phyloP scores from a whole-genome alignment of 768 basidiomycete species.

The Exidia glandulosa region DNA sequence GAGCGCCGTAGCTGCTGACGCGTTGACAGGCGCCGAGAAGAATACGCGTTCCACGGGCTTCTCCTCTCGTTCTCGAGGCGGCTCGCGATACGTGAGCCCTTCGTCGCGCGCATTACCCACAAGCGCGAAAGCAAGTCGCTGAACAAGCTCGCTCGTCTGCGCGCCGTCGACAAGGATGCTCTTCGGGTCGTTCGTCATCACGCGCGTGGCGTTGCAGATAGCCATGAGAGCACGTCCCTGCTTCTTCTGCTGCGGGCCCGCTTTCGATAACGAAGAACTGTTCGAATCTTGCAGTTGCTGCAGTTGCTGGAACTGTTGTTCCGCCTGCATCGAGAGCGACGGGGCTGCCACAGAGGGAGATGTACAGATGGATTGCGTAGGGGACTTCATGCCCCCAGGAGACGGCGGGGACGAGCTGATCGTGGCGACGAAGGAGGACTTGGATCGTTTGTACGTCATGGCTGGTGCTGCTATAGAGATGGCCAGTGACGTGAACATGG shows the following conservation, averaged over 20 bases:
- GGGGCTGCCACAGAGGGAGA: slow-evolving; percentile 6
- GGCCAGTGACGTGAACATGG: not conserved
- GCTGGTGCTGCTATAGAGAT: not conserved
- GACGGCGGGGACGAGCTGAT: slow-evolving; percentile 25
- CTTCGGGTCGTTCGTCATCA: slow-evolving; percentile 72
- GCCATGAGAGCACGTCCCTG: slow-evolving; percentile 66
- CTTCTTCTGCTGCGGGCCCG: not conserved
- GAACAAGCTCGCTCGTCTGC: slow-evolving; percentile 52
- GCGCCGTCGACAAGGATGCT: slow-evolving; percentile 64
- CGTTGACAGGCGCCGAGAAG: slow-evolving; percentile 24
- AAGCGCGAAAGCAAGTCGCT: slow-evolving; percentile 53
- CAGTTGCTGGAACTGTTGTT: not conserved
- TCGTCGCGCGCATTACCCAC: slow-evolving; percentile 59
- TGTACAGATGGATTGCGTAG: slow-evolving; percentile 2
- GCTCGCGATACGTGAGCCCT: slow-evolving; percentile 34
- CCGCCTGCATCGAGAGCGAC: slow-evolving; percentile 3
- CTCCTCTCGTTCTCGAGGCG: slow-evolving; percentile 31
- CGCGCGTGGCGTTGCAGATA: slow-evolving; percentile 71
- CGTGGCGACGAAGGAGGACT: slow-evolving; percentile 16
- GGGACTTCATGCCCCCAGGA: not conserved
- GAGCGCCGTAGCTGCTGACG: slow-evolving; percentile 21
- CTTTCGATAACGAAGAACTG: not conserved
- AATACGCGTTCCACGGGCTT: slow-evolving; percentile 17
- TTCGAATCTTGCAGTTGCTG: slow-evolving; percentile 1
- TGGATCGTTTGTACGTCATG: not conserved